These are phyloP conservation scores for Suhomyces sp. DNA, from an alignment of 805 yeast genomes.

Conservation along the genomic window DNA sequence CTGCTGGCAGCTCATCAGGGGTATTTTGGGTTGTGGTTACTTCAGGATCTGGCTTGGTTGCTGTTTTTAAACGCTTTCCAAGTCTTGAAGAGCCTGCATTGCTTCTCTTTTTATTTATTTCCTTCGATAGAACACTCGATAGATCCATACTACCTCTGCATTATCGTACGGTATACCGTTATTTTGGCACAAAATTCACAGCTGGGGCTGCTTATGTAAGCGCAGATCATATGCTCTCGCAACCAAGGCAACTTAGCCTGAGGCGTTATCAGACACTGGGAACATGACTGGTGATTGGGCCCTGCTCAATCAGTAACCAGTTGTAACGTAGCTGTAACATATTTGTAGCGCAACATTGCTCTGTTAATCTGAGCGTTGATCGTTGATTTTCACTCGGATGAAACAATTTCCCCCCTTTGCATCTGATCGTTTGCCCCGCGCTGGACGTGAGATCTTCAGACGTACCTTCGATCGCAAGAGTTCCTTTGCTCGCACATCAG, in stretches of 20 bases:
- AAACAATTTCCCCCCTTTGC: background rate
- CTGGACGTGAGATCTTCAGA: background rate
- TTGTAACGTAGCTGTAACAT: background rate
- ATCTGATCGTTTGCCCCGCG: background rate
- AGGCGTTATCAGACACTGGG: background rate
- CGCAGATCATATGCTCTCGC: background rate
- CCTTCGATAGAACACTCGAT: conserved; percentile 43
- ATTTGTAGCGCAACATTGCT: background rate
- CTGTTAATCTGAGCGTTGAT: background rate
- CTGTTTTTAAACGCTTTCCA: background rate
- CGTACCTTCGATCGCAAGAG: background rate
- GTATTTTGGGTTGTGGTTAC: background rate
- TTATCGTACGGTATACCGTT: background rate
- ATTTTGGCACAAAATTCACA: background rate
- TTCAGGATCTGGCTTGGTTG: background rate
- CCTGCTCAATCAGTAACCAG: background rate
- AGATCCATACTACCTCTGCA: conserved; percentile 42
- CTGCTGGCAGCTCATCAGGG: background rate
- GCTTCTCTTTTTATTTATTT: conserved; percentile 18
- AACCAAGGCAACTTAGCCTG: background rate
- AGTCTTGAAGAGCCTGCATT: background rate
- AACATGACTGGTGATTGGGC: background rate
- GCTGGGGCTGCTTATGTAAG: background rate
- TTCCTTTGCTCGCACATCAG: background rate
- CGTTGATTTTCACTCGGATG: background rate